Base-by-base conservation (phyloP, 805 yeast species). In the Zygoascus ofunaensis region DNA sequence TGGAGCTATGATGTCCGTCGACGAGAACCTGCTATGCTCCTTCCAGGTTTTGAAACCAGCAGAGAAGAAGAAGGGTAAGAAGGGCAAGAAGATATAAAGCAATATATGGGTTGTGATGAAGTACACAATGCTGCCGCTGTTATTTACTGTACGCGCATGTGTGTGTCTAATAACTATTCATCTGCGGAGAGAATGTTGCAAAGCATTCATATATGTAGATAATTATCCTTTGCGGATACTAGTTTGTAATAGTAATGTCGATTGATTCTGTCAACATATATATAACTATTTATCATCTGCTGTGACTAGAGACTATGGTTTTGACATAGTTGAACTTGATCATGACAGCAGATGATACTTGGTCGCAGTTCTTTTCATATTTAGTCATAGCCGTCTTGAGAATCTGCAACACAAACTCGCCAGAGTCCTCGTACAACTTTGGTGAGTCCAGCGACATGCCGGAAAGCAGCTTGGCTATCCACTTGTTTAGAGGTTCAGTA, bases 1-100 rank as follows among this genome's bases (percentile, higher is more conserved):
- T 2, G 98, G 97, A 61, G 98, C 98, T 35, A 92, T 92, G 97
- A 90, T 90, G 98, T 80, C 94, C 59, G 97, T 90, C 46, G 97
- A 92, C 66, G 97, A 92, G 69, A 81, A 90, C 65, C 76, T 90
- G 60, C 73, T 90, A 58, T 90, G 98, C 72, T 89, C 97, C 15
- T 90, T 90, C 65, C 72, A 68, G 55, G 92, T 90, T 59, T 77
- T 90, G 65, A 92, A 92, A 68, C 98, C 98, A 24, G 97, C 98
- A 42, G 97, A 92, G 65, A 90, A 90, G 76, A 87, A 87, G 68
- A 81, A 84, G 51, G 82, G 83, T 34, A 82, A 80, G 53, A 71
- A 79, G 56, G 76, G 76, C 56, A 54, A 50, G 46, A 62, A 62
- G 56, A 45, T 35, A 36, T 40, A 34, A 41, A n/a, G n/a, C n/a